phyloP scores from a whole-genome alignment of 1,139 yeast genomes.

The Debaryomyces psychrophilus region DNA sequence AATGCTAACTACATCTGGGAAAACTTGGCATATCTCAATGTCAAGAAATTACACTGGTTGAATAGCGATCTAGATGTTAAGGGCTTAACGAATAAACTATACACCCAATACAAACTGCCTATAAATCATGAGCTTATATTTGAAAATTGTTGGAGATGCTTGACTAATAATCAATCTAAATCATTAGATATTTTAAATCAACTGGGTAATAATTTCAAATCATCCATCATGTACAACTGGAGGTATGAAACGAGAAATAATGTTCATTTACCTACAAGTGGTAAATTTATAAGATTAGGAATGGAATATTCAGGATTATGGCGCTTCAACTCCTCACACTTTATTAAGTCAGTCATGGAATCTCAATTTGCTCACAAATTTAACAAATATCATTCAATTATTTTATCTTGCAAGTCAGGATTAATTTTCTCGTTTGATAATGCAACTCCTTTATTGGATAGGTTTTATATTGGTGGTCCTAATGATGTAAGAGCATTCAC shows the following conservation, averaged over 20 bases:
- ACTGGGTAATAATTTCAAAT: conserved; percentile 66
- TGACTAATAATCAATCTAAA: conserved; percentile 47
- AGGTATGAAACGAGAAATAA: conserved; percentile 62
- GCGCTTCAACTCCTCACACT: conserved; percentile 32
- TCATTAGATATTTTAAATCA: conserved; percentile 40
- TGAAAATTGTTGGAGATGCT: conserved; percentile 67
- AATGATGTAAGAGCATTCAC: conserved; percentile 79
- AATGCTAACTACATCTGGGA: conserved; percentile 59
- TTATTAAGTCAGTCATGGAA: conserved; percentile 53
- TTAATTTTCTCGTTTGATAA: conserved; percentile 42
- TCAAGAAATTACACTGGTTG: conserved; percentile 71
- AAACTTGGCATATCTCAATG: conserved; percentile 55
- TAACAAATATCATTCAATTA: conserved; percentile 36
- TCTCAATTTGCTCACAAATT: conserved; percentile 40
- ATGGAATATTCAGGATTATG: conserved; percentile 60
- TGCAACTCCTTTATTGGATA: conserved; percentile 57
- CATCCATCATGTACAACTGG: conserved; percentile 55
- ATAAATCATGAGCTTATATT: conserved; percentile 61
- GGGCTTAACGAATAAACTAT: conserved; percentile 60
- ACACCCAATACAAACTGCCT: conserved; percentile 29
- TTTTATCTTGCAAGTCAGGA: conserved; percentile 55
- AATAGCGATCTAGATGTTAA: conserved; percentile 59
- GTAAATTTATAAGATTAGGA: conserved; percentile 54
- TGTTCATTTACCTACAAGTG: conserved; percentile 58
- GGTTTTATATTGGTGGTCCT: conserved; percentile 69